phyloP scores from a whole-genome alignment of 805 yeast genomes.

The Candida loeiensis region DNA sequence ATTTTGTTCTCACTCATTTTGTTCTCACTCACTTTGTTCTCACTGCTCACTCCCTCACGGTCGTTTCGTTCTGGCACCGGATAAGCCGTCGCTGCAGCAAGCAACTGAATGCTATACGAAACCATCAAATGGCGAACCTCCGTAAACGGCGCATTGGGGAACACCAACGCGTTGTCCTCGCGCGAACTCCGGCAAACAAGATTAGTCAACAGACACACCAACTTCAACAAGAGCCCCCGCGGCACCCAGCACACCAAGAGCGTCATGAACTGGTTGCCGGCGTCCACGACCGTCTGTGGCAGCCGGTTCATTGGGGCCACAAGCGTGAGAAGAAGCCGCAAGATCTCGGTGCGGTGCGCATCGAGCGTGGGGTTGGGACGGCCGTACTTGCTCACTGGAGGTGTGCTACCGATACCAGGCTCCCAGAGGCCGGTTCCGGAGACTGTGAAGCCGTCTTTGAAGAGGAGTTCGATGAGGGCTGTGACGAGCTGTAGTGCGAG shows the following conservation, averaged over 20 bases:
- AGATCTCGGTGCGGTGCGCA: conserved; percentile 61
- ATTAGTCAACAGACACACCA: conserved; percentile 71
- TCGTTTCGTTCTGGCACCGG: conserved; percentile 47
- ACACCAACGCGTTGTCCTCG: conserved; percentile 44
- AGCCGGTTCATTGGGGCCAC: conserved; percentile 47
- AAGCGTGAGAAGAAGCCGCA: conserved; percentile 58
- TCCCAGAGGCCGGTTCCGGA: conserved; percentile 53
- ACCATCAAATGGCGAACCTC: conserved; percentile 47
- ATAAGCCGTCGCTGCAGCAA: conserved; percentile 59
- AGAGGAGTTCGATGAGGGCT: background rate
- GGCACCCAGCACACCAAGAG: conserved; percentile 50
- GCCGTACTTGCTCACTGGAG: conserved; percentile 25
- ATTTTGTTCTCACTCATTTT: no score
- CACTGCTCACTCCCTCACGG: background rate
- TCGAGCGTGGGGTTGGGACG: conserved; percentile 41
- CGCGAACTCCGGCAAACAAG: conserved; percentile 50
- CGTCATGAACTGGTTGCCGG: conserved; percentile 45
- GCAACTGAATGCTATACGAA: conserved; percentile 56
- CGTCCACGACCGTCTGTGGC: conserved; percentile 52
- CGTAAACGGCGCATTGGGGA: conserved; percentile 25
- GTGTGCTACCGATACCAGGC: conserved; percentile 59
- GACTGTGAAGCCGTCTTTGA: conserved; percentile 1
- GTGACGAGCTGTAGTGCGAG: background rate
- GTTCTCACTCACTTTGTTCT: background rate
- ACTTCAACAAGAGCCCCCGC: conserved; percentile 44